Evolutionary conservation across 1,139 yeast species (phyloP), one percentile per base, ranked within the genome.

Genomic region (Dujonia santamariae): DNA sequence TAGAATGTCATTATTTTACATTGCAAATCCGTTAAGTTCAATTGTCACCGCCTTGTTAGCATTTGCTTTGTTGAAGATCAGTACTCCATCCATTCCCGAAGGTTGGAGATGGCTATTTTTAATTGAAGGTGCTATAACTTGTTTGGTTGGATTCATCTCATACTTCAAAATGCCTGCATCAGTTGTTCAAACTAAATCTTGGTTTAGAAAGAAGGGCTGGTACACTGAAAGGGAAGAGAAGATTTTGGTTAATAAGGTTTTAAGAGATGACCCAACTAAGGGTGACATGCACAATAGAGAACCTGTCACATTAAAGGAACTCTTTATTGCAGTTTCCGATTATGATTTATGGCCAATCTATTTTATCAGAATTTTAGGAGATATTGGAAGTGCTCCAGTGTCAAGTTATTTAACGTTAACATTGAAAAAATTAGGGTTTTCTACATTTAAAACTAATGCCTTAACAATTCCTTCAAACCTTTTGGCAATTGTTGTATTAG

Each of bases 261-360:
- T 80, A 36, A 57, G 85, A 45, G 85, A 80, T 51, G 87, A 80
- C 46, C 86, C 87, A 5, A 58, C 72, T 1, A 80, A 80, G 54
- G 84, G 85, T 15, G 81, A 77, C 41, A 78, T 79, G 83, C 67
- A 78, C 49, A 80, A 80, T 49, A 66, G 84, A 50, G 76, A 79
- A 46, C 76, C 78, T 1, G 59, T 80, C 7, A 51, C 66, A 4
- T 54, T 59, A 24, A 61, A 48, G 35, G 63, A 64, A 35, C 51
- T 79, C 23, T 46, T 59, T 44, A 45, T 48, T 25, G 54, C 73
- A 3, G 35, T 72, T 11, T 36, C 45, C 4, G 82, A 78, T 47
- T 69, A 59, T 43, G 75, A 76, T 45, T 45, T 75, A 37, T 61
- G 75, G 68, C 82, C 81, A 9, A 54, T 77, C 18, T 78, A 75